Evolutionary conservation across 768 basidiomycete species (phyloP).

Genomic region (Tricholoma terreum): DNA sequence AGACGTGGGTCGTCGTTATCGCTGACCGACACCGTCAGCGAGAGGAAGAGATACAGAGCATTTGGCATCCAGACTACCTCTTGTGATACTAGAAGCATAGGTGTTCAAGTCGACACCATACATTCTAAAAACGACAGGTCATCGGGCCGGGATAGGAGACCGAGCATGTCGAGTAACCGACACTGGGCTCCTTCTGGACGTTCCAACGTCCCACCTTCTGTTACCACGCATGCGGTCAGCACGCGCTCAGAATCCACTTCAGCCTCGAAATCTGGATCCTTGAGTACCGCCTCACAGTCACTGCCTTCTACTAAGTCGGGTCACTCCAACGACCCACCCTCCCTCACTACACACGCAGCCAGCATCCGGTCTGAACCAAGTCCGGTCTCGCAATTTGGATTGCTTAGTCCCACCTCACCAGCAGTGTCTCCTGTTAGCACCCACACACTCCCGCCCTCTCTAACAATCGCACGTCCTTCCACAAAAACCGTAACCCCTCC

Average conservation of each 20-base stretch:
- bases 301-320: slow-evolving; percentile 11
- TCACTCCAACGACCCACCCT: slow-evolving; percentile 17
- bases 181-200: slow-evolving; percentile 29
- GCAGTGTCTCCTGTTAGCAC: slow-evolving; percentile 14
- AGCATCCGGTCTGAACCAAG: slow-evolving; percentile 13
- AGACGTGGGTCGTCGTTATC: slow-evolving; percentile 36
- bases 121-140: slow-evolving; percentile 9
- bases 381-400: slow-evolving; percentile 6
- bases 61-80: slow-evolving; percentile 70
- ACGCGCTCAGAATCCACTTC: slow-evolving; percentile 10
- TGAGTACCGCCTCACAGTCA: slow-evolving; percentile 10
- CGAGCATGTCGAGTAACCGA: slow-evolving; percentile 18
- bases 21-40: slow-evolving; percentile 32
- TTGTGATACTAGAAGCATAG: slow-evolving; percentile 50
- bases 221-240: slow-evolving; percentile 18
- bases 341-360: slow-evolving; percentile 19
- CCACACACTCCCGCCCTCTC: slow-evolving; percentile 4
- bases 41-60: slow-evolving; percentile 57
- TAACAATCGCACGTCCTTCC: slow-evolving; percentile 21
- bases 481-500: slow-evolving; percentile 15
- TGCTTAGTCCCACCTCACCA: slow-evolving; percentile 9
- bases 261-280: slow-evolving; percentile 3
- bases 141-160: slow-evolving; percentile 10
- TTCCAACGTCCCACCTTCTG: slow-evolving; percentile 18
- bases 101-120: slow-evolving; percentile 53